Evolutionary conservation across 768 basidiomycete species (phyloP).

Genomic region (Terana coerulea): DNA sequence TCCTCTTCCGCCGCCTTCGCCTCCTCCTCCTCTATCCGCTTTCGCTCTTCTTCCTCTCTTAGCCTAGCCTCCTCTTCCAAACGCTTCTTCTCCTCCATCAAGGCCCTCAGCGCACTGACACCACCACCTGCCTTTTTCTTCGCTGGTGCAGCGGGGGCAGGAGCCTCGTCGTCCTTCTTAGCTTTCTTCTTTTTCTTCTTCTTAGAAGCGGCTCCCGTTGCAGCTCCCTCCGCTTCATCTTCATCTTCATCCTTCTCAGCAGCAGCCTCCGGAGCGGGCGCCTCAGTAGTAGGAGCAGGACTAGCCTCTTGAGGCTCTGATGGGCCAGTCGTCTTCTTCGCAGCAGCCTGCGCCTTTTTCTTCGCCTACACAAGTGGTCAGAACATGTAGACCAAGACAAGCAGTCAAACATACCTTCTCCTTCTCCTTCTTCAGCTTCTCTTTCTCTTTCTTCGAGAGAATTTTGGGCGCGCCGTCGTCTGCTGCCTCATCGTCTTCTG

Average conservation of each 20-base stretch:
- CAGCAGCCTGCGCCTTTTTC: constrained; percentile 91
- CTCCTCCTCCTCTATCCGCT: constrained; percentile 88
- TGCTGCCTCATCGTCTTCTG: constrained; percentile 48
- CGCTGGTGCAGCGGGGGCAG: constrained; percentile 39
- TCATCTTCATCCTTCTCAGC: constrained; percentile 41
- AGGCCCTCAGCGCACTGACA: constrained; percentile 78
- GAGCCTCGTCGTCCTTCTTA: constrained; percentile 67
- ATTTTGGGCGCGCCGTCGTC: constrained; percentile 61
- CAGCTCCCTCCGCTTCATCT: constrained; percentile 67
- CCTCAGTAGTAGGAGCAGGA: constrained; percentile 19
- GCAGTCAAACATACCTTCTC: constrained; percentile 64
- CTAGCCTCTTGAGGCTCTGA: constrained; percentile 26
- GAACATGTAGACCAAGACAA: neutral
- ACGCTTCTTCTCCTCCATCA: constrained; percentile 91
- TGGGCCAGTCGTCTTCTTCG: constrained; percentile 60
- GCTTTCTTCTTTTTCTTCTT: constrained; percentile 86
- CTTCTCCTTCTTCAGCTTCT: constrained; percentile 93
- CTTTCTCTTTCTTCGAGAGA: constrained; percentile 94
- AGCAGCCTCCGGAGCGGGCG: constrained; percentile 21
- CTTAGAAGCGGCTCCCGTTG: constrained; percentile 44
- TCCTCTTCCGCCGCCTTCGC: constrained; percentile 73
- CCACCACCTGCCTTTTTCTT: constrained; percentile 70
- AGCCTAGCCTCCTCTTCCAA: constrained; percentile 79
- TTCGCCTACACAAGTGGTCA: constrained; percentile 56
- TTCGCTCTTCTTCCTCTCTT: constrained; percentile 72